Evolutionary conservation across 306 rosid species (phyloP), one percentile per base, ranked within the genome.

Genomic region (Neltuma alba): DNA sequence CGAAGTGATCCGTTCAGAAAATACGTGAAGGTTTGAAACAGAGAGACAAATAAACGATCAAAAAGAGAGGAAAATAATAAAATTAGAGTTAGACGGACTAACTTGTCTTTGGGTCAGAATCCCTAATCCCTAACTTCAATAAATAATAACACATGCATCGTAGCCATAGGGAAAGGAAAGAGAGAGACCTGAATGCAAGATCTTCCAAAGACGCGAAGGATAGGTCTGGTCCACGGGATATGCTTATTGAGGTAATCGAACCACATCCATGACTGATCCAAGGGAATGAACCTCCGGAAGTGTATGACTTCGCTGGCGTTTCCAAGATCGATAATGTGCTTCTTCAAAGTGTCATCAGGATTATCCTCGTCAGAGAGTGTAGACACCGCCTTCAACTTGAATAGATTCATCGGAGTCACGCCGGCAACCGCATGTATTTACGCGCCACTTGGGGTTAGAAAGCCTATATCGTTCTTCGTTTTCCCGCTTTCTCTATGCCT

Each of bases 161-260:
- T 25, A 14, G 61, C 28, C 13, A 6, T 55, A 23, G 1, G 37
- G 27, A 31, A 64, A 40, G 58, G 62, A 62, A 11, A 34, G 60
- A 63, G 27, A 82, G 41, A 75, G 47, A 90, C 99, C 98, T 92
- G 99, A 57, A 91, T 67, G 88, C 82, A 86, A 14, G 87, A 75
- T 69, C 85, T 88, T 4, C 94, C 98, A 68, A 89, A 91, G 80
- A 95, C 99, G 41, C 90, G 96, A 87, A 92, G 70, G 81, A 92
- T 91, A 72, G 99, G 99, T 82, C 96, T 74, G 76, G 91, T 91
- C 99, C 98, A 95, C 8, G 95, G 94, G 54, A 95, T 89, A 9
- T 85, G 68, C 0, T 78, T 81, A 79, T 91, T 72, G 79, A 95
- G 95, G 45, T 85, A 91, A 84, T 91, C 76, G 84, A 92, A 92